Evolutionary conservation across 2,329 filamentous ascomycete genomes (phyloP).

Genomic region (Rasamsonia emersonii): DNA sequence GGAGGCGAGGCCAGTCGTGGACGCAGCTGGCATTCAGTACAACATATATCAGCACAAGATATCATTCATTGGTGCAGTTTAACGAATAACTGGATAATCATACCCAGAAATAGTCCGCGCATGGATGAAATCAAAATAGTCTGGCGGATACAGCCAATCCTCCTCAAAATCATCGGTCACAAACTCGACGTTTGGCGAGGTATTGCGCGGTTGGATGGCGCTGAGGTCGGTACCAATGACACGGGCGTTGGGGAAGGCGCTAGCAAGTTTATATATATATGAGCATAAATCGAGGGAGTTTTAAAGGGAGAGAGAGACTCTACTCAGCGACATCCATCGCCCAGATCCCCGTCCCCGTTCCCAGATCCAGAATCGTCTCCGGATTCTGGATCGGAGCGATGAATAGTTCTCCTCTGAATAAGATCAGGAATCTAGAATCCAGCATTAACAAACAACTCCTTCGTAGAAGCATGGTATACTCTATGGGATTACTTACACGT

Average conservation of each 20-base stretch:
- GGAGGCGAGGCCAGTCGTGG: constrained; percentile 8
- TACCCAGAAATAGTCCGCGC: constrained; percentile 10
- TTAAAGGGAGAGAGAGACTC: neutral
- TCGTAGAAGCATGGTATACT: too few species aligned
- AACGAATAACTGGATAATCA: neutral
- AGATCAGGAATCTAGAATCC: neutral
- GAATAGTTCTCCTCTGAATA: neutral
- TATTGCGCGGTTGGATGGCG: constrained; percentile 5
- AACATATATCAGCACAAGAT: too few species aligned
- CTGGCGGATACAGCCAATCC: constrained; percentile 10
- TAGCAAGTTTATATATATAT: constrained; percentile 3
- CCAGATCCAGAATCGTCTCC: constrained; percentile 7
- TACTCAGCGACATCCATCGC: constrained; percentile 6
- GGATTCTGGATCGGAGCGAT: constrained; percentile 1
- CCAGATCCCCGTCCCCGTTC: constrained; percentile 7
- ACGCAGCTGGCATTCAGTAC: too few species aligned
- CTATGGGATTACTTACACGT: constrained; percentile 1
- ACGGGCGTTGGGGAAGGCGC: constrained; percentile 2
- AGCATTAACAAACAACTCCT: too few species aligned
- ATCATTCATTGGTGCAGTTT: neutral
- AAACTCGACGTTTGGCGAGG: constrained; percentile 14
- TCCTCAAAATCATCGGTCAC: constrained; percentile 14
- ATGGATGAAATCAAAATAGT: constrained; percentile 16
- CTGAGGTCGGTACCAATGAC: constrained; percentile 9
- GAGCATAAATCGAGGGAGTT: neutral